Evolutionary conservation across 2,329 filamentous ascomycete genomes (phyloP).

Genomic region (Microthyrium microscopicum): DNA sequence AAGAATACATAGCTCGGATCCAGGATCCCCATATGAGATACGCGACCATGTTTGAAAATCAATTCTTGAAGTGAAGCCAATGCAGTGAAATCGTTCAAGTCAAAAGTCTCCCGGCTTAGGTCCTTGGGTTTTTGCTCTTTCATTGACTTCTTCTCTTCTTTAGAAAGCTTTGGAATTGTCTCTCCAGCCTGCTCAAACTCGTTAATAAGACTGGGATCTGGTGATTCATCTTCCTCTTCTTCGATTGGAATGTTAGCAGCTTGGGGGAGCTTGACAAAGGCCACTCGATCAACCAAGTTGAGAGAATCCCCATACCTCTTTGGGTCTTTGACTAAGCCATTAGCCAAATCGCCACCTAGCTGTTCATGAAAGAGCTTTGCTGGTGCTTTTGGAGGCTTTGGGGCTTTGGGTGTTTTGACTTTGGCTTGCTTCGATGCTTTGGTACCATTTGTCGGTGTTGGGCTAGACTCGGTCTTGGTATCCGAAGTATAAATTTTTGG

Average conservation of each 20-base stretch:
- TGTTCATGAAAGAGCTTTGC: constrained; percentile 2
- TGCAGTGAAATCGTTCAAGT: constrained; percentile 15
- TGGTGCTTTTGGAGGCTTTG: not conserved
- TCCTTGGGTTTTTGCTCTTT: not conserved
- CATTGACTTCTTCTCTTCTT: not conserved
- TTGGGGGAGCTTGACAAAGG: constrained; percentile 2
- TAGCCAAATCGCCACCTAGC: not conserved
- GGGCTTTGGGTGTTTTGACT: not conserved
- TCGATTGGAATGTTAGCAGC: not conserved
- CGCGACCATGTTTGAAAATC: constrained; percentile 19
- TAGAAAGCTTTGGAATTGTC: not conserved
- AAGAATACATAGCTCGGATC: constrained; percentile 26
- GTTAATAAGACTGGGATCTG: constrained; percentile 1
- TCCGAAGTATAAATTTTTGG: no score
- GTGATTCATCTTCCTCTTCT: constrained; percentile 1
- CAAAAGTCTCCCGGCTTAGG: constrained; percentile 1
- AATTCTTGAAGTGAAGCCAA: constrained; percentile 17
- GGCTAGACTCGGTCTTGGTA: no score
- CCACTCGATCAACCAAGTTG: constrained; percentile 2
- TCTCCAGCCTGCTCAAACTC: constrained; percentile 1
- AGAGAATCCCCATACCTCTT: not conserved
- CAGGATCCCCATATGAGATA: constrained; percentile 28
- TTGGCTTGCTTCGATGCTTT: not conserved
- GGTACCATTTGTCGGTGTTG: not conserved
- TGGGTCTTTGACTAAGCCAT: constrained; percentile 1